A percentile compares a stretch with the other conserved stretches of the same genome.
phyloP scores from a whole-genome alignment of 202 grass and related monocot genomes.

The Saccharum hybrid region DNA sequence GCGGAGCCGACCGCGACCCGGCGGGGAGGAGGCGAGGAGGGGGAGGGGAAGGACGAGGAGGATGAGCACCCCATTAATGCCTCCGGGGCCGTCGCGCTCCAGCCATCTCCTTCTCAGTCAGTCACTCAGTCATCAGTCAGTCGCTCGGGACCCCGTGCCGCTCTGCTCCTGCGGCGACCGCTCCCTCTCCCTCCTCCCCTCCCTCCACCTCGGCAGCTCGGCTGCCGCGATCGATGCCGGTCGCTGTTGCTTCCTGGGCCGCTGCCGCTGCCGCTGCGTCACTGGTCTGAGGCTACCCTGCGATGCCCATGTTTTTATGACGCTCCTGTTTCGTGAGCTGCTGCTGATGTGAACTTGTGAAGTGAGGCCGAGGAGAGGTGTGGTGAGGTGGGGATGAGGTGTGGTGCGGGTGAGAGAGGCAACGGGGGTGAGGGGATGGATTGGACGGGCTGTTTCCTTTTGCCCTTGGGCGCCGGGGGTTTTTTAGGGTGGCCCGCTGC shows the following conservation, averaged over 20 bases:
- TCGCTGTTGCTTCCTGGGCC: constrained; percentile 47
- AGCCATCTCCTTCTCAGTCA: constrained; percentile 54
- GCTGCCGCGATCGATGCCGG: constrained; percentile 48
- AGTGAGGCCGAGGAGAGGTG: neutral
- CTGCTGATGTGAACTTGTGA: constrained; percentile 26
- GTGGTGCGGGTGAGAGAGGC: neutral
- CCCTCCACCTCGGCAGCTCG: constrained; percentile 43
- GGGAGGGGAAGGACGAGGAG: neutral
- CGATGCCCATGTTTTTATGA: constrained; percentile 59
- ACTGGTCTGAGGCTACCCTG: constrained; percentile 44
- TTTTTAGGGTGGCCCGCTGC: neutral
- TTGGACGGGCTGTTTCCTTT: constrained; percentile 37
- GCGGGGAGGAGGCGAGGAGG: constrained; percentile 17
- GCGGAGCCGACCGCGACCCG: constrained; percentile 37
- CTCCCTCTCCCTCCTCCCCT: neutral
- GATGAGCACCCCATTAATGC: constrained; percentile 52
- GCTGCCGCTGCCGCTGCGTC: constrained; percentile 44
- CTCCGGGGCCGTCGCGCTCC: constrained; percentile 57
- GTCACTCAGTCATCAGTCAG: constrained; percentile 22
- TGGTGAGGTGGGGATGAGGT: neutral
- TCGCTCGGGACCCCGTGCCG: constrained; percentile 42
- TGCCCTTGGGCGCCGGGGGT: constrained; percentile 24
- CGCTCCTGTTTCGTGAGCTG: constrained; percentile 34
- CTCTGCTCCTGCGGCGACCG: constrained; percentile 46
- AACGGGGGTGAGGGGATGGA: neutral